Evolutionary conservation across 306 rosid species (phyloP).

Genomic region (Vachellia pachyceras): DNA sequence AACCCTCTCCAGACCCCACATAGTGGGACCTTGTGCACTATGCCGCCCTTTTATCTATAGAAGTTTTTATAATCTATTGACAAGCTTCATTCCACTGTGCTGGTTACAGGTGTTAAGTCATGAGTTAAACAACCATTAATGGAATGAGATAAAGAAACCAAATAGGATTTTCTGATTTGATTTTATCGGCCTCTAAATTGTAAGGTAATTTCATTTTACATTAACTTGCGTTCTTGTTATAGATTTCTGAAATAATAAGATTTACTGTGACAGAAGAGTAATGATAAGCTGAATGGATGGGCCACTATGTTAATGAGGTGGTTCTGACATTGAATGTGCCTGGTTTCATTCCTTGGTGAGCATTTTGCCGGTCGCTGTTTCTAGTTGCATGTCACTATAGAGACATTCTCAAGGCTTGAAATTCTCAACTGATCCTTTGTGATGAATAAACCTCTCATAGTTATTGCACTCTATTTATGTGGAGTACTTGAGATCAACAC

Average conservation of each 20-base stretch:
- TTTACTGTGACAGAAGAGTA: constrained; percentile 21
- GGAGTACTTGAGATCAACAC: not conserved
- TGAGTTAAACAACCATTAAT: not conserved
- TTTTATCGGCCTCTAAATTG: not conserved
- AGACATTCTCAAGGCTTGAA: constrained; percentile 55
- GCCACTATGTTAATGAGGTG: constrained; percentile 52
- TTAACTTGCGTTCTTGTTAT: not conserved
- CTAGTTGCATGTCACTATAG: constrained; percentile 46
- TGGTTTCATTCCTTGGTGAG: constrained; percentile 40
- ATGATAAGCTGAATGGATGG: constrained; percentile 50
- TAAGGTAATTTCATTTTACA: constrained; percentile 22
- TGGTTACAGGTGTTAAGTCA: not conserved
- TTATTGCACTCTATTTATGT: constrained; percentile 1
- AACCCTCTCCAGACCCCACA: too few relatives aligned
- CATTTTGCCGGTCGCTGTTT: constrained; percentile 32
- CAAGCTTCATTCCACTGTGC: not conserved
- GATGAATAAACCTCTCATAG: constrained; percentile 25
- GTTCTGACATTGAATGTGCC: constrained; percentile 47
- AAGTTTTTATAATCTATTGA: not conserved
- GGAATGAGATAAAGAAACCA: not conserved
- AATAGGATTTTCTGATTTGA: not conserved
- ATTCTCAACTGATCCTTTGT: constrained; percentile 34
- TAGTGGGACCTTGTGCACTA: too few relatives aligned
- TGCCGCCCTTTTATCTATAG: too few relatives aligned
- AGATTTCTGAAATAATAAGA: constrained; percentile 16